Base-by-base conservation (phyloP, 2,329 filamentous ascomycete genomes). In the Lomentospora prolificans region DNA sequence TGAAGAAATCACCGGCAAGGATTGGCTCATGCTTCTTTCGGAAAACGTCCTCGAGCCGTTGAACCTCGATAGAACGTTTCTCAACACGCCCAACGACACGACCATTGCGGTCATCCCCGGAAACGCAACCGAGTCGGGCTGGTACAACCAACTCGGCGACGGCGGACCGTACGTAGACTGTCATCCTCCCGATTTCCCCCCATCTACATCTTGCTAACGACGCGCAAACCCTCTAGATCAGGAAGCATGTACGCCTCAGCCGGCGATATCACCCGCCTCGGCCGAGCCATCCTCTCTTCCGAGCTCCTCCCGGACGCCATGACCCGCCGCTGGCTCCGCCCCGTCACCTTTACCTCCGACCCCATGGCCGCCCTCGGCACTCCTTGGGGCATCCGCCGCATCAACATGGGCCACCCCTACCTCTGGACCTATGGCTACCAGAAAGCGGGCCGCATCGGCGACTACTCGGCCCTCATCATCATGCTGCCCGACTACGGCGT, bases 351-450 rank as follows among this genome's bases (percentile, higher is more conserved):
- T 60, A 72, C 69, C 4, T 67, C 64, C 8, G 62, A 61, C 8
- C 58, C 61, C 33, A 64, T 62, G n/a, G 62, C 67, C 39, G 64
- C 64, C 14, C 61, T 74, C 46, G 71, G 72, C 28, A 64, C 65
- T n/a, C 70, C 72, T 2, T 75, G 72, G 72, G 72, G 74, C 60
- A 74, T 75, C 55, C 33, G 62, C 41, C 53, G 53, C 44, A 53
- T 57, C 50, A 50, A 53, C 55, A 55, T 55, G 53, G 55, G 55
- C 50, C 48, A 52, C 48, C 50, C 50, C n/a, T 57, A 57, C 55
- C 51, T 44, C 27, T 57, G 55, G 55, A 57, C 41, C 17, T 48
- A 28, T 14, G 55, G 25, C 25, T 57, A 36, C 55, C 55, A 57
- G 36, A 57, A 57, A 27, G 55, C 55, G 24, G 55, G 55, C 50